Percentiles rank a stretch among this genome's conserved stretches.
Evolutionary conservation across 805 yeast genomes (phyloP).

Genomic region (Saturnispora kantuleensis): DNA sequence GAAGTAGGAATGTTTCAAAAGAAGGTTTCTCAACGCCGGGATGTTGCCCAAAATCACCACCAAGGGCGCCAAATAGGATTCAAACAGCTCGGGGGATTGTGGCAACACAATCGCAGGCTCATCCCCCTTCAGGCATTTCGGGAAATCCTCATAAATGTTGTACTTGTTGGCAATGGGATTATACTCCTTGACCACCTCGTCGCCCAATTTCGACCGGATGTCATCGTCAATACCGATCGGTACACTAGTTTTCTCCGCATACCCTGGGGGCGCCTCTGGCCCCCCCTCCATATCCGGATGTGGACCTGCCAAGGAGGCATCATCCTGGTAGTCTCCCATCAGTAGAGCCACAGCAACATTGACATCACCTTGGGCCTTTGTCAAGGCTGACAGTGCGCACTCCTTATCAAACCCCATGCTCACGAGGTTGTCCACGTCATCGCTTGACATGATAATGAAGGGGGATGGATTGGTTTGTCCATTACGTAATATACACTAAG

Average conservation of each 20-base stretch:
- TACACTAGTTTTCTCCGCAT: neutral
- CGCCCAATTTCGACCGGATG: neutral
- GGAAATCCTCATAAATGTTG: conserved; percentile 26
- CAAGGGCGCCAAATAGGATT: conserved; percentile 34
- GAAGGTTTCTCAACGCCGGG: conserved; percentile 24
- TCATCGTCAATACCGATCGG: neutral
- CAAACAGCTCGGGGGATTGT: conserved; percentile 23
- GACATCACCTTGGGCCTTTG: conserved; percentile 23
- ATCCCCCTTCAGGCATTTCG: conserved; percentile 18
- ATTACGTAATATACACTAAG: conserved; percentile 3
- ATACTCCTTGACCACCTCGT: conserved; percentile 1
- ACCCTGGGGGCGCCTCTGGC: neutral
- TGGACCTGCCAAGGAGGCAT: neutral
- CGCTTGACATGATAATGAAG: conserved; percentile 12
- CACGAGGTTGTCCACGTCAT: conserved; percentile 16
- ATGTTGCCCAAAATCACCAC: conserved; percentile 31
- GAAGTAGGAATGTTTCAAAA: conserved; percentile 25
- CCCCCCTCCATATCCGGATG: neutral
- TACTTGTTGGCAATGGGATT: conserved; percentile 6
- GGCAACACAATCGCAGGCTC: conserved; percentile 30
- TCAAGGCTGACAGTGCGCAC: conserved; percentile 26
- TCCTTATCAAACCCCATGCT: conserved; percentile 23
- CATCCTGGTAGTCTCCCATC: conserved; percentile 4
- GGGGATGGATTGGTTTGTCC: neutral
- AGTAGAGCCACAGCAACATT: conserved; percentile 27